phyloP scores from a whole-genome alignment of 768 basidiomycete species.

The Phaeolepiota aurea region DNA sequence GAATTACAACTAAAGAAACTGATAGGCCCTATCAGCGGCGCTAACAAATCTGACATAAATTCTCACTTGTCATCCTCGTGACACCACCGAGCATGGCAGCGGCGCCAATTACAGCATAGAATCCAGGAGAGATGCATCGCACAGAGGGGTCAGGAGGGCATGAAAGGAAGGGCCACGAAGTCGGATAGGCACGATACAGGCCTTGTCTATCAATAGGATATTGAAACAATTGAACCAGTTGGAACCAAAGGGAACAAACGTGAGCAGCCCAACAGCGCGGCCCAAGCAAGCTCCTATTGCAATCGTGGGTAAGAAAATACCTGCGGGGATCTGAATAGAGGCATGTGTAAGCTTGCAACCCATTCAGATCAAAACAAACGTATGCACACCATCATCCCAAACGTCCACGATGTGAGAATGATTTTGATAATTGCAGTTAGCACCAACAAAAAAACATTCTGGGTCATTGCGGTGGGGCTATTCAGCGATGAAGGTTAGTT shows the following conservation, averaged over 20 bases:
- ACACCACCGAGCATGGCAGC: slow-evolving; percentile 72
- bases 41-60: too few relatives aligned
- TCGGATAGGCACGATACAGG: slow-evolving; percentile 55
- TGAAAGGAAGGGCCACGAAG: slow-evolving; percentile 60
- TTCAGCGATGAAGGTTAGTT: slow-evolving; percentile 1
- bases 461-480: slow-evolving; percentile 58
- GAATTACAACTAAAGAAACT: slow-evolving; percentile 72
- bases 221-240: slow-evolving; percentile 4
- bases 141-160: slow-evolving; percentile 67
- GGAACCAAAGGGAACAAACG: slow-evolving; percentile 27
- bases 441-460: slow-evolving; percentile 59
- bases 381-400: slow-evolving; percentile 61
- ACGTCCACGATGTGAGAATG: slow-evolving; percentile 64
- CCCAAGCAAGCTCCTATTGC: slow-evolving; percentile 69
- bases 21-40: too few relatives aligned
- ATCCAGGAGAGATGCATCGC: slow-evolving; percentile 65
- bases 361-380: background rate
- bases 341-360: background rate
- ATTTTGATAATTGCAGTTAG: slow-evolving; percentile 57
- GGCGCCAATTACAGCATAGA: slow-evolving; percentile 72
- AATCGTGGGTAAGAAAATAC: slow-evolving; percentile 72
- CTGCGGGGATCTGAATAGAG: slow-evolving; percentile 61
- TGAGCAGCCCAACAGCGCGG: slow-evolving; percentile 60
- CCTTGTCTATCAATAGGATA: slow-evolving; percentile 51
- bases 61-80: slow-evolving; percentile 67